Evolutionary conservation across 208 protist genomes (phyloP), one percentile per base, ranked within the genome.

Genomic region (Blastocrithidia nonstop): DNA sequence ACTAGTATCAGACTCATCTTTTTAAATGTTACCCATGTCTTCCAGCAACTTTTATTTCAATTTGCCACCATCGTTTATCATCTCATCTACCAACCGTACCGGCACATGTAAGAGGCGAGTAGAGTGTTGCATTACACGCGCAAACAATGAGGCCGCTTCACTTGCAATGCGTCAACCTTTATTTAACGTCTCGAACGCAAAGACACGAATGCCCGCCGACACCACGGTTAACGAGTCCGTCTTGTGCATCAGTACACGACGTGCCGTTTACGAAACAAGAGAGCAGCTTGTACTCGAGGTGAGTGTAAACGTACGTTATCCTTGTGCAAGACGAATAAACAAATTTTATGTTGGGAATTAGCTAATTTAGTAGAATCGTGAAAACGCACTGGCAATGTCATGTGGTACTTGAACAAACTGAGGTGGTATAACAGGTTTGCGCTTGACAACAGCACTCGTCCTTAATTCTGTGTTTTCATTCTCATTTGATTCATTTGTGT

Each of bases 131-230:
- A 90, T 65, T 11, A 81, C 38, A 43, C 73, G 66, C 6, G 71
- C 58, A 49, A 90, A 86, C 19, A 90, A 65, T 31, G 64, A 22
- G 7, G 73, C 69, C 0, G 74, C 61, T 47, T 90, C 81, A 52
- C 61, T 81, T 6, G 65, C 54, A 23, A 90, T 72, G 46, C 81
- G 75, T 73, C 76, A 90, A 26, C 65, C 63, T 36, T 71, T 67
- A 31, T 82, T 52, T 29, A 90, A 46, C 1, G 57, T 46, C 47
- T 90, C 81, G 33, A 66, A 70, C 16, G 76, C 76, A 19, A 90
- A 50, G 5, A 79, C 59, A 20, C 81, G 75, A 37, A 90, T 65
- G 2, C 81, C 81, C 13, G 75, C 81, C 8, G 75, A 83, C 4
- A 86, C 76, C 15, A 90, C 68, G 6, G 79, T 28, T 26, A 82